phyloP scores from a whole-genome alignment of 345 rosid species.

The Eucalyptus decipiens region DNA sequence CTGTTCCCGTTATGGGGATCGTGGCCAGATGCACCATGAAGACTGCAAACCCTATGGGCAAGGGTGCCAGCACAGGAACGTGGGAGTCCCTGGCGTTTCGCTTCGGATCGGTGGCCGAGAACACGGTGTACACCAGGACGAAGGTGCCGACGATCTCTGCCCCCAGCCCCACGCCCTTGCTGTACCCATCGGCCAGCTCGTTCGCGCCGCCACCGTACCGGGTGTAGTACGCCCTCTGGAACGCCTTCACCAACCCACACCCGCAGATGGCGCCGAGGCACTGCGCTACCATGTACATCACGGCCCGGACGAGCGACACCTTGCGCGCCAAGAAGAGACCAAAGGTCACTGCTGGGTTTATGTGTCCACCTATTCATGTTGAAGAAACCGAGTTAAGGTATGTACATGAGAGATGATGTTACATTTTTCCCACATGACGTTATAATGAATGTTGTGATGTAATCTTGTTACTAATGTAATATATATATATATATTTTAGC shows the following conservation, averaged over 20 bases:
- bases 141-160: conserved; percentile 48
- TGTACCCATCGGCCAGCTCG: conserved; percentile 31
- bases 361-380: conserved; percentile 27
- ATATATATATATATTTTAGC: too few species aligned
- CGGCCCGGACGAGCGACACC: conserved; percentile 37
- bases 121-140: conserved; percentile 45
- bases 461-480: background rate
- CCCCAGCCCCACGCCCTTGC: conserved; percentile 33
- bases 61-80: conserved; percentile 30
- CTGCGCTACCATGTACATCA: conserved; percentile 55
- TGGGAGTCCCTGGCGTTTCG: conserved; percentile 47
- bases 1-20: conserved; percentile 19
- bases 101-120: conserved; percentile 61
- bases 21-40: conserved; percentile 21
- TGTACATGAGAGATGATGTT: background rate
- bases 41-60: conserved; percentile 22
- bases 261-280: conserved; percentile 67
- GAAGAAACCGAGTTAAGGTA: background rate
- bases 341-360: conserved; percentile 56
- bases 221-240: conserved; percentile 17
- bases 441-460: background rate
- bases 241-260: conserved; percentile 47
- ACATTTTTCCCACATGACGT: background rate
- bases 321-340: conserved; percentile 47
- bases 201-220: conserved; percentile 38